A percentile compares a stretch with the other conserved stretches of the same genome.
Conservation (phyloP, 768 basidiomycete genomes). For the Trametes elegans region DNA sequence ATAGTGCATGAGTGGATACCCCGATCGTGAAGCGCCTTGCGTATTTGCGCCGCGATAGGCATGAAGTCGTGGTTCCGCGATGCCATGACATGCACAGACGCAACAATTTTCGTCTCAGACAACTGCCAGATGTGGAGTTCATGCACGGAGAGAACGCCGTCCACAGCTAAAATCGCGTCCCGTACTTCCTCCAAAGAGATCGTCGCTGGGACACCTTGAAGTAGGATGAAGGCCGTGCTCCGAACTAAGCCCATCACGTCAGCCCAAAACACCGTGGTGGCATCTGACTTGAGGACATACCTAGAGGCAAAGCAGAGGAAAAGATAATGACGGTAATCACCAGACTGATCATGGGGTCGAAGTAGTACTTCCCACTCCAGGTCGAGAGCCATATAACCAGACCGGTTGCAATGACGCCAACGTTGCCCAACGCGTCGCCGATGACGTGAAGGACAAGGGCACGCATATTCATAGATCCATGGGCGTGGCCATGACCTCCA, state of each 20-base stretch:
- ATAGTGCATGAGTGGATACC: slow-evolving; percentile 96
- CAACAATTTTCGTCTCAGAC: slow-evolving; percentile 91
- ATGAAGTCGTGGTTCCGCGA: slow-evolving; percentile 86
- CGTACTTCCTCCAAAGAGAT: slow-evolving; percentile 90
- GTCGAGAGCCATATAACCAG: slow-evolving; percentile 89
- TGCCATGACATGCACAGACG: slow-evolving; percentile 92
- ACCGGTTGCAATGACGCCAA: slow-evolving; percentile 95
- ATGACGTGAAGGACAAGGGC: slow-evolving; percentile 92
- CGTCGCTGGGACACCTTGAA: slow-evolving; percentile 90
- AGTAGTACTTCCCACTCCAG: slow-evolving; percentile 87
- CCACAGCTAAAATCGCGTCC: slow-evolving; percentile 72
- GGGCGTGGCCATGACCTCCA: slow-evolving; percentile 21
- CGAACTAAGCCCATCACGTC: slow-evolving; percentile 49
- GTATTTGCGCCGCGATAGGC: slow-evolving; percentile 81
- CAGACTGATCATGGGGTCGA: slow-evolving; percentile 90
- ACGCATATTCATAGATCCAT: slow-evolving; percentile 93
- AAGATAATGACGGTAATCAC: slow-evolving; percentile 97
- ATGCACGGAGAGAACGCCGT: slow-evolving; percentile 87
- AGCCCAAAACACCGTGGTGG: not conserved
- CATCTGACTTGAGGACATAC: slow-evolving; percentile 40
- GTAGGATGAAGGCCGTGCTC: slow-evolving; percentile 90
- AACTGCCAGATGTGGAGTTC: slow-evolving; percentile 98
- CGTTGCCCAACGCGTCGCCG: slow-evolving; percentile 96
- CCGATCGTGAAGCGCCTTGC: slow-evolving; percentile 80
- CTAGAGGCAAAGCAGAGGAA: slow-evolving; percentile 89